These are phyloP conservation scores for Penicillium oxalicum DNA, from an alignment of 2,329 filamentous ascomycete species.

Conservation along the genomic window DNA sequence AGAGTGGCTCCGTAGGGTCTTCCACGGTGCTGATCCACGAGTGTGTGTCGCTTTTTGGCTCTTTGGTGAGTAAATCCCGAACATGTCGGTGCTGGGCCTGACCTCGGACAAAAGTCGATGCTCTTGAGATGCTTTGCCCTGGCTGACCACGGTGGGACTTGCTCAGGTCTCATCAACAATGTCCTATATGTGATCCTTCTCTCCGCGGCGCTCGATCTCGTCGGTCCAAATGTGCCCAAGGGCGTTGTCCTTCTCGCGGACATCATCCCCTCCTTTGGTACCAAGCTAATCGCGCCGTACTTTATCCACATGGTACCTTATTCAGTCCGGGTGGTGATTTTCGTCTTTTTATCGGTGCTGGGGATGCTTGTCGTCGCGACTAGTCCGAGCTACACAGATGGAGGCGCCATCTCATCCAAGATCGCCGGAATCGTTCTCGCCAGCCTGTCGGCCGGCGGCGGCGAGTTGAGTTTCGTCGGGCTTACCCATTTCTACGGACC, in stretches of 20 bases:
- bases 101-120: too few relatives aligned
- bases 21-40: conserved; percentile 62
- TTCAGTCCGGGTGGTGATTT: conserved; percentile 63
- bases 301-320: conserved; percentile 89
- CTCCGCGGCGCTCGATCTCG: conserved; percentile 89
- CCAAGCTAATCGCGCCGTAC: conserved; percentile 85
- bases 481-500: conserved; percentile 90
- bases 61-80: conserved; percentile 58
- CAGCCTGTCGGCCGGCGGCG: conserved; percentile 76
- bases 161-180: conserved; percentile 81
- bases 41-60: conserved; percentile 86
- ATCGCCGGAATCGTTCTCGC: conserved; percentile 78
- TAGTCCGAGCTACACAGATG: conserved; percentile 56
- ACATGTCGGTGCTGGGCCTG: too few relatives aligned
- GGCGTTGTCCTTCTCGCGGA: conserved; percentile 89
- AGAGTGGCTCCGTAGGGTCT: conserved; percentile 57
- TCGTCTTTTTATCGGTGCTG: conserved; percentile 66
- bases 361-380: conserved; percentile 89
- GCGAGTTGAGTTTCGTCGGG: conserved; percentile 85
- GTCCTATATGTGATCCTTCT: conserved; percentile 97
- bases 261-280: conserved; percentile 80
- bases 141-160: neutral
- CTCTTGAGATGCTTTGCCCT: too few relatives aligned
- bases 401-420: conserved; percentile 63
- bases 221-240: conserved; percentile 79